Evolutionary conservation across 352 stramenopile species (phyloP).

Genomic region (Pythium volutum): DNA sequence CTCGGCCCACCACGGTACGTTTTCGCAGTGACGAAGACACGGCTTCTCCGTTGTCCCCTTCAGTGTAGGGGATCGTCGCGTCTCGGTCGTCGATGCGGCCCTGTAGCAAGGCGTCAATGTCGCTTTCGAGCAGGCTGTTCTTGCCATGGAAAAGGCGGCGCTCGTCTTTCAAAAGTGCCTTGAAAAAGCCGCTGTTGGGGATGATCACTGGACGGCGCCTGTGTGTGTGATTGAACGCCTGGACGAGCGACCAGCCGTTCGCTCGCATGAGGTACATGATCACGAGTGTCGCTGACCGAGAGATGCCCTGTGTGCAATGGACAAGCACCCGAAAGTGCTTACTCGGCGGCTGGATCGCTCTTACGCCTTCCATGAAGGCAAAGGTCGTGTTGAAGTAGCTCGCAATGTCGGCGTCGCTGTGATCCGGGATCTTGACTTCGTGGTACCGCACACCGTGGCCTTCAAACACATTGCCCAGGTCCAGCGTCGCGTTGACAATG

Average conservation of each 20-base stretch:
- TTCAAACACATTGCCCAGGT: slow-evolving; percentile 57
- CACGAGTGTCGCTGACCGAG: slow-evolving; percentile 61
- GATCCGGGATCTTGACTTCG: slow-evolving; percentile 56
- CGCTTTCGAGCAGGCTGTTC: slow-evolving; percentile 43
- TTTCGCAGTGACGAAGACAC: not conserved
- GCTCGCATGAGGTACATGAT: slow-evolving; percentile 70
- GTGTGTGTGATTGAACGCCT: slow-evolving; percentile 58
- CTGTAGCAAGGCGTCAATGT: slow-evolving; percentile 54
- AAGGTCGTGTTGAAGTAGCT: slow-evolving; percentile 44
- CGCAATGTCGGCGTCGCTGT: slow-evolving; percentile 39
- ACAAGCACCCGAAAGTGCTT: slow-evolving; percentile 48
- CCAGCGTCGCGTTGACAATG: slow-evolving; percentile 59
- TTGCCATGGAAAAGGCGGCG: slow-evolving; percentile 38
- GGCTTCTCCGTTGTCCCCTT: not conserved
- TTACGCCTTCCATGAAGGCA: slow-evolving; percentile 37
- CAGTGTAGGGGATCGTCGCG: slow-evolving; percentile 4
- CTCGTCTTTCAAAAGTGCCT: slow-evolving; percentile 45
- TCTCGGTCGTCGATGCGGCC: slow-evolving; percentile 21
- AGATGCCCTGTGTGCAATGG: slow-evolving; percentile 74
- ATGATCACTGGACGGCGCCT: slow-evolving; percentile 49
- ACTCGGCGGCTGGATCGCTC: slow-evolving; percentile 14
- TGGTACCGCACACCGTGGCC: slow-evolving; percentile 50
- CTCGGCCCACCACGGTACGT: not conserved
- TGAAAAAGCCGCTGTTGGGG: slow-evolving; percentile 62
- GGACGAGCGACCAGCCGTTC: slow-evolving; percentile 48